Conservation (phyloP, 495 filamentous ascomycete species). For the Cairneyella variabilis region DNA sequence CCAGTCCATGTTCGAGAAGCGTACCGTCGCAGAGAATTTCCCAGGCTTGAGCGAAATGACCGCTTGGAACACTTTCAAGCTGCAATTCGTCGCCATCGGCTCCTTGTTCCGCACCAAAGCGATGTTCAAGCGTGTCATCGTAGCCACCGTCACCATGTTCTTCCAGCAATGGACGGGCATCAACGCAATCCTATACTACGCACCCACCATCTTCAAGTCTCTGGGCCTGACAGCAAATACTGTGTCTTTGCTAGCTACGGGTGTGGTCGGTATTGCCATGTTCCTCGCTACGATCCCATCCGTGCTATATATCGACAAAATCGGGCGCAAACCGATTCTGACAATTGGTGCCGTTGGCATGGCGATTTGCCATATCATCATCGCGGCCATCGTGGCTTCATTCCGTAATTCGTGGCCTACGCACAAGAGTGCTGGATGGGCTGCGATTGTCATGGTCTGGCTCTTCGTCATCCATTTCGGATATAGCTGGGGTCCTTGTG, state of each 20-base stretch:
- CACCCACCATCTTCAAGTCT: slow-evolving; percentile 67
- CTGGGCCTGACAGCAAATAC: slow-evolving; percentile 63
- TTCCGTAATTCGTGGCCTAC: slow-evolving; percentile 53
- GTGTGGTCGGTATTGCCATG: slow-evolving; percentile 77
- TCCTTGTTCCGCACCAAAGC: slow-evolving; percentile 67
- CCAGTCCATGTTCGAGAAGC: slow-evolving; percentile 75
- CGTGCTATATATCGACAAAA: slow-evolving; percentile 60
- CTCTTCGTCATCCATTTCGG: slow-evolving; percentile 80
- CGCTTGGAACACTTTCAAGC: slow-evolving; percentile 57
- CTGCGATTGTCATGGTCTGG: slow-evolving; percentile 75
- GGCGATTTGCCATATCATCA: slow-evolving; percentile 64
- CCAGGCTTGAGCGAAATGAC: slow-evolving; percentile 60
- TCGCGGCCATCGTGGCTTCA: slow-evolving; percentile 67
- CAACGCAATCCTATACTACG: slow-evolving; percentile 66
- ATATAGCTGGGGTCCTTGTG: slow-evolving; percentile 68
- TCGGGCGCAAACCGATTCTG: slow-evolving; percentile 55
- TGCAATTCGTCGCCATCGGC: slow-evolving; percentile 69
- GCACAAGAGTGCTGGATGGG: slow-evolving; percentile 70
- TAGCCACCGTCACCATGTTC: slow-evolving; percentile 67
- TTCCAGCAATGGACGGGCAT: slow-evolving; percentile 72
- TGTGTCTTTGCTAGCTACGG: slow-evolving; percentile 69
- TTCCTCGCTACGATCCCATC: slow-evolving; percentile 64
- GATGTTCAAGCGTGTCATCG: slow-evolving; percentile 72
- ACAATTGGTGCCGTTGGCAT: slow-evolving; percentile 55
- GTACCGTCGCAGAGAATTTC: slow-evolving; percentile 66